A percentile compares a stretch with the other conserved stretches of the same genome.
Evolutionary conservation across 192 early-diverging fungal genomes (phyloP).

Genomic region (Backusella tuberculispora): DNA sequence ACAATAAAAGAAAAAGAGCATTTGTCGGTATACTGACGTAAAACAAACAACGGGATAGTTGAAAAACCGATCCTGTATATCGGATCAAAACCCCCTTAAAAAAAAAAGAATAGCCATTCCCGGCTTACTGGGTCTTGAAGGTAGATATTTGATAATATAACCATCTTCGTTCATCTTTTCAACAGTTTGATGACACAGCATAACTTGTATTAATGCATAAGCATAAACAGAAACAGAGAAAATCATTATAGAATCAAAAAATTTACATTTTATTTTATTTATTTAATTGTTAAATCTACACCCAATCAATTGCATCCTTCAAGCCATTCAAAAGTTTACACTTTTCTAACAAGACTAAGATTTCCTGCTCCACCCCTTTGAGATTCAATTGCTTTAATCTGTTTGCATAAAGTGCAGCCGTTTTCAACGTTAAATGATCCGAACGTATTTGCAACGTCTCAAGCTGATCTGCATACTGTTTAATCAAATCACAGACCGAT

Average conservation of each 20-base stretch:
- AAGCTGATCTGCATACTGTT: constrained; percentile 10
- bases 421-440: neutral
- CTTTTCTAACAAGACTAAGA: neutral
- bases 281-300: neutral
- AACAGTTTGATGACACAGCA: no score
- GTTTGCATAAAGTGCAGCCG: constrained; percentile 11
- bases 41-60: no score
- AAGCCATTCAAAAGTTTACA: constrained; percentile 7
- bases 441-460: constrained; percentile 10
- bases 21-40: no score
- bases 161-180: no score
- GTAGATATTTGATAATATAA: no score
- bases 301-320: neutral
- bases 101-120: no score
- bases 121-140: no score
- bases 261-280: constrained; percentile 9
- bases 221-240: neutral
- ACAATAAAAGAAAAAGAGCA: no score
- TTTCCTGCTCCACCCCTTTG: neutral
- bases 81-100: no score
- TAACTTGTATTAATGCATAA: no score
- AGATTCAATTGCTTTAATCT: constrained; percentile 1
- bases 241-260: neutral
- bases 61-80: no score
- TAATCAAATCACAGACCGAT: constrained; percentile 13